Percentiles rank a stretch among this genome's conserved stretches.
Conservation (phyloP, 1,284 basidiomycete genomes). For the Tremellales sp. region DNA sequence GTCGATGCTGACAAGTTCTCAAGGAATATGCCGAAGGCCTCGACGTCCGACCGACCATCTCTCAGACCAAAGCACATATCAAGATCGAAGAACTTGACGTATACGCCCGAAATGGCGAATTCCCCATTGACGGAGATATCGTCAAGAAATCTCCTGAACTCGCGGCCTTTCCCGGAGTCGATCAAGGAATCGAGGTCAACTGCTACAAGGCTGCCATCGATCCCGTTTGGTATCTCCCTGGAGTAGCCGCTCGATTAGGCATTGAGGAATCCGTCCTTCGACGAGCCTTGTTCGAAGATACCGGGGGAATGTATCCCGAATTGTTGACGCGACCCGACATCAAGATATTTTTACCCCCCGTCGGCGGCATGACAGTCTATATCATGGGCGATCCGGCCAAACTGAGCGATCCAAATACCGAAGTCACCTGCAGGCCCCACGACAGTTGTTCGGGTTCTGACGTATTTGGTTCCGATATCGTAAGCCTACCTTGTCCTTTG, state of each 20-base stretch:
- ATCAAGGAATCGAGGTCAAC: slow-evolving; percentile 80
- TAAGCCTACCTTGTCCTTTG: slow-evolving; percentile 81
- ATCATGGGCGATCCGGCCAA: slow-evolving; percentile 84
- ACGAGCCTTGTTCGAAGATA: slow-evolving; percentile 85
- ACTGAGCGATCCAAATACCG: slow-evolving; percentile 72
- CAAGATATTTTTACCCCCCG: slow-evolving; percentile 92
- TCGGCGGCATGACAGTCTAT: slow-evolving; percentile 87
- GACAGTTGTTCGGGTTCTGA: slow-evolving; percentile 72
- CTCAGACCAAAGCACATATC: slow-evolving; percentile 67
- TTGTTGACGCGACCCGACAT: slow-evolving; percentile 83
- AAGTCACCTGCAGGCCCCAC: slow-evolving; percentile 86
- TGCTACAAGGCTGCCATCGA: slow-evolving; percentile 68
- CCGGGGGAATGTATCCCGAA: slow-evolving; percentile 93
- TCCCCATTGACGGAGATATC: slow-evolving; percentile 78
- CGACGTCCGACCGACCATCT: slow-evolving; percentile 84
- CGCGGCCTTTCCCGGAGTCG: slow-evolving; percentile 51
- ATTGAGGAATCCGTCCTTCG: slow-evolving; percentile 82
- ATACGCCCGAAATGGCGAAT: slow-evolving; percentile 62
- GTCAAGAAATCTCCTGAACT: slow-evolving; percentile 57
- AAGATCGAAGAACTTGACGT: slow-evolving; percentile 76
- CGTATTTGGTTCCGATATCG: slow-evolving; percentile 65
- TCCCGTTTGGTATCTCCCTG: slow-evolving; percentile 92
- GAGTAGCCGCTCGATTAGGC: slow-evolving; percentile 82
- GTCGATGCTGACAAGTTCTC: not conserved
- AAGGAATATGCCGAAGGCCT: slow-evolving; percentile 64